Conservation (phyloP, 345 rosid species). For the Cardiospermum halicacabum region DNA sequence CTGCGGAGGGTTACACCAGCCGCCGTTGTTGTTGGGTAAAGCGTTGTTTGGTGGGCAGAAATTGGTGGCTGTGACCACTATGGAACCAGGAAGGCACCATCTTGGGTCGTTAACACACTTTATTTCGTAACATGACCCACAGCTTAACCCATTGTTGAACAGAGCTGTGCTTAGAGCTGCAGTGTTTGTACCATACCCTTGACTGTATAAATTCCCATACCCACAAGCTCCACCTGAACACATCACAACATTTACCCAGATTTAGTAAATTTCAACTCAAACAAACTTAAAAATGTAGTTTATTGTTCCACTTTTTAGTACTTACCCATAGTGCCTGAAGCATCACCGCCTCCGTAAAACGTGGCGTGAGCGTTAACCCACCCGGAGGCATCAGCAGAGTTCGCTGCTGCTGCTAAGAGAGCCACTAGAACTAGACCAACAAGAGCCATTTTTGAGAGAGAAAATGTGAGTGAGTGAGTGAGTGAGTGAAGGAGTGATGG, state of each 20-base stretch:
- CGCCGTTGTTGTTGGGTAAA: slow-evolving; percentile 69
- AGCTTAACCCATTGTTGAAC: slow-evolving; percentile 68
- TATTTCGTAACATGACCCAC: slow-evolving; percentile 81
- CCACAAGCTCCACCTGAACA: slow-evolving; percentile 79
- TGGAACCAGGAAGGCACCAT: slow-evolving; percentile 76
- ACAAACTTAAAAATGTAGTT: too few species aligned
- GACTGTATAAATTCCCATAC: slow-evolving; percentile 74
- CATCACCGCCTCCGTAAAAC: slow-evolving; percentile 55
- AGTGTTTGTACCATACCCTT: slow-evolving; percentile 75
- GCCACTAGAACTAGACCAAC: slow-evolving; percentile 30
- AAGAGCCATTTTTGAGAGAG: slow-evolving; percentile 38
- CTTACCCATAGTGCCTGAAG: slow-evolving; percentile 59
- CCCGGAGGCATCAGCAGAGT: slow-evolving; percentile 35
- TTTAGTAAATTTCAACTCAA: too few species aligned
- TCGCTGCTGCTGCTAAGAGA: slow-evolving; percentile 51
- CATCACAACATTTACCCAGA: too few species aligned
- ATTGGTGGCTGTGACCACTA: slow-evolving; percentile 71
- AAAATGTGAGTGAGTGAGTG: slow-evolving; percentile 3
- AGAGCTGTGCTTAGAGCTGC: slow-evolving; percentile 79
- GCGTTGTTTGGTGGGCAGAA: slow-evolving; percentile 83
- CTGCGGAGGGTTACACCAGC: slow-evolving; percentile 88
- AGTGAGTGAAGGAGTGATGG: slow-evolving; percentile 18
- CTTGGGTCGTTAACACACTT: slow-evolving; percentile 47
- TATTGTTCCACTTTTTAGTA: too few species aligned
- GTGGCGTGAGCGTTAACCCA: slow-evolving; percentile 41